Evolutionary conservation across 2,329 filamentous ascomycete species (phyloP).

Genomic region (Cladosporium oxysporum): DNA sequence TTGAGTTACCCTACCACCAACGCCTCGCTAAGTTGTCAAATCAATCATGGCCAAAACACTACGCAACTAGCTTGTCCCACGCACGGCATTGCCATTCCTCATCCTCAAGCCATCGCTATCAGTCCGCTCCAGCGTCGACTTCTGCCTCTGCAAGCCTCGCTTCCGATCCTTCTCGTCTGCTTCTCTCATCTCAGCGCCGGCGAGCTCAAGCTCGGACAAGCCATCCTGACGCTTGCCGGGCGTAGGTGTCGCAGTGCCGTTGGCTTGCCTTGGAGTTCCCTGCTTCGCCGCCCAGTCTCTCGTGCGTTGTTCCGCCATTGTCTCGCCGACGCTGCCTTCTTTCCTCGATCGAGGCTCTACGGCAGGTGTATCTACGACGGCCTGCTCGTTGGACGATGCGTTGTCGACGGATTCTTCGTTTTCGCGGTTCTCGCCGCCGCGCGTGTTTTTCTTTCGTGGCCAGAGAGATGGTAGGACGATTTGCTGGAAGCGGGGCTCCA

Average conservation of each 20-base stretch:
- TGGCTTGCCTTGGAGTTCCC: conserved; percentile 18
- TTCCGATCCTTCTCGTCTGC: conserved; percentile 34
- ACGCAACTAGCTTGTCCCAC: conserved; percentile 1
- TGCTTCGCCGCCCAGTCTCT: conserved; percentile 38
- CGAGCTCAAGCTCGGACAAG: conserved; percentile 36
- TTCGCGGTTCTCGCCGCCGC: conserved; percentile 61
- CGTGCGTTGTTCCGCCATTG: conserved; percentile 38
- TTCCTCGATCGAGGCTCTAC: conserved; percentile 24
- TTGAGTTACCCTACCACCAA: conserved; percentile 1
- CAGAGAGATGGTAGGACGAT: conserved; percentile 80
- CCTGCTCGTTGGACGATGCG: conserved; percentile 20
- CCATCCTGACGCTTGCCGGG: conserved; percentile 30
- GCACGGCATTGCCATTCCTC: conserved; percentile 13
- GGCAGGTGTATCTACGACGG: conserved; percentile 21
- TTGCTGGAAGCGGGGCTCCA: conserved; percentile 84
- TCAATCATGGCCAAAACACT: neutral
- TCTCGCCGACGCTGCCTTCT: conserved; percentile 26
- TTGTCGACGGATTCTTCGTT: conserved; percentile 9
- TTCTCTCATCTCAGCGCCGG: conserved; percentile 38
- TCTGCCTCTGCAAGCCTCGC: conserved; percentile 26
- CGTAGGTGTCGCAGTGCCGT: conserved; percentile 14
- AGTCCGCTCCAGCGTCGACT: conserved; percentile 6
- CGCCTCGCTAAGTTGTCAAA: conserved; percentile 19
- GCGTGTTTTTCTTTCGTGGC: conserved; percentile 81
- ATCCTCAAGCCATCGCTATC: conserved; percentile 20